phyloP scores from a whole-genome alignment of 176 grass and related monocot genomes.

The Avena atlantica region DNA sequence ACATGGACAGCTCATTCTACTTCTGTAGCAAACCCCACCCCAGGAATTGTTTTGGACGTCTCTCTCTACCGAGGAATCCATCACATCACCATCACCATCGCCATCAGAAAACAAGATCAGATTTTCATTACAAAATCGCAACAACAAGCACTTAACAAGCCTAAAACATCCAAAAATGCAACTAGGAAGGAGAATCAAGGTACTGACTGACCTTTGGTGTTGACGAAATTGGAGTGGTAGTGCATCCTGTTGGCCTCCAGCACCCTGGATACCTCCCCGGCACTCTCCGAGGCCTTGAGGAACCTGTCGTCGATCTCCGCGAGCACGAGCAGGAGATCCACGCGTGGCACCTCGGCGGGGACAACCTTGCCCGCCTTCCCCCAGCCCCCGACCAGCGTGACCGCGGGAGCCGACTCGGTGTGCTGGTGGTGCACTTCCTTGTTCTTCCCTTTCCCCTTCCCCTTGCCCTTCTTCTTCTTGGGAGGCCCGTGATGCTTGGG shows the following conservation, averaged over 20 bases:
- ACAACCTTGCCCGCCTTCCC: slow-evolving; percentile 63
- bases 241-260: slow-evolving; percentile 98
- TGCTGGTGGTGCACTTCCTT: slow-evolving; percentile 81
- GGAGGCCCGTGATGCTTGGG: slow-evolving; percentile 49
- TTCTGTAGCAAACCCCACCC: slow-evolving; percentile 40
- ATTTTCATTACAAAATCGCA: slow-evolving; percentile 21
- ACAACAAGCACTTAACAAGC: background rate
- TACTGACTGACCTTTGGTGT: slow-evolving; percentile 64
- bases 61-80: slow-evolving; percentile 52
- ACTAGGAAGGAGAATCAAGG: slow-evolving; percentile 33
- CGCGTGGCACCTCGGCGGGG: slow-evolving; percentile 44
- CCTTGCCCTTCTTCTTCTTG: slow-evolving; percentile 65
- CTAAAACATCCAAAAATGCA: slow-evolving; percentile 45
- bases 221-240: slow-evolving; percentile 96
- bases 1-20: slow-evolving; percentile 37
- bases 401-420: slow-evolving; percentile 62
- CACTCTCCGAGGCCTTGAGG: slow-evolving; percentile 82
- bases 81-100: slow-evolving; percentile 40
- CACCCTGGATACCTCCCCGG: slow-evolving; percentile 78
- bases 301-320: slow-evolving; percentile 81
- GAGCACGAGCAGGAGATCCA: slow-evolving; percentile 68
- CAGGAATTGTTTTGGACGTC: slow-evolving; percentile 43
- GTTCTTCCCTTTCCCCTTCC: slow-evolving; percentile 44
- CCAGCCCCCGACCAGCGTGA: slow-evolving; percentile 50
- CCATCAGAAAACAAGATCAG: slow-evolving; percentile 27